Conservation (phyloP, 1,139 yeast species). For the Nematodospora anomalae region DNA sequence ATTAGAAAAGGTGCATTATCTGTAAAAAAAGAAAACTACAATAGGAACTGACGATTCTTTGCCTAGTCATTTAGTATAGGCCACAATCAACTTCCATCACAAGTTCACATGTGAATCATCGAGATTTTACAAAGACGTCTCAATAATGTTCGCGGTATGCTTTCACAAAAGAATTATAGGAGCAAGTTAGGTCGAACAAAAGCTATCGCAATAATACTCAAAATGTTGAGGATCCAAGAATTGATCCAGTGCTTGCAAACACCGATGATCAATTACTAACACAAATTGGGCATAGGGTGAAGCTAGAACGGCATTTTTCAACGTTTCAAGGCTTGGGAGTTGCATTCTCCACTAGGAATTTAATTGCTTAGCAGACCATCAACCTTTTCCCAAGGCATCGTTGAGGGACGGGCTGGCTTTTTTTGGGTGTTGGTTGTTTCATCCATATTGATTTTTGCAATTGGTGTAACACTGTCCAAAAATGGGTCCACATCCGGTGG, state of each 20-base stretch:
- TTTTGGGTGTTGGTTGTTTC: slow-evolving; percentile 74
- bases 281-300: slow-evolving; percentile 54
- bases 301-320: slow-evolving; percentile 45
- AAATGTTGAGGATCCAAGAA: slow-evolving; percentile 24
- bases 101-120: too few relatives aligned
- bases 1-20: too few relatives aligned
- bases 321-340: slow-evolving; percentile 54
- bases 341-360: slow-evolving; percentile 54
- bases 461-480: slow-evolving; percentile 65
- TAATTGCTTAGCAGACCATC: slow-evolving; percentile 48
- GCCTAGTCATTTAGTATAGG: too few relatives aligned
- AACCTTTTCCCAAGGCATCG: slow-evolving; percentile 30
- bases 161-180: slow-evolving; percentile 25
- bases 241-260: slow-evolving; percentile 17
- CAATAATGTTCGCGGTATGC: slow-evolving; percentile 18
- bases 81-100: too few relatives aligned
- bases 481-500: slow-evolving; percentile 65
- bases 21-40: too few relatives aligned
- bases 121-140: too few relatives aligned
- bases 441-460: slow-evolving; percentile 53
- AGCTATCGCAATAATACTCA: slow-evolving; percentile 26
- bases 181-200: slow-evolving; percentile 26
- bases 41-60: too few relatives aligned
- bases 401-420: slow-evolving; percentile 48
- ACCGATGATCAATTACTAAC: slow-evolving; percentile 49